Conservation (phyloP, 2,329 filamentous ascomycete species). For the Pseudogymnoascus sp. region DNA sequence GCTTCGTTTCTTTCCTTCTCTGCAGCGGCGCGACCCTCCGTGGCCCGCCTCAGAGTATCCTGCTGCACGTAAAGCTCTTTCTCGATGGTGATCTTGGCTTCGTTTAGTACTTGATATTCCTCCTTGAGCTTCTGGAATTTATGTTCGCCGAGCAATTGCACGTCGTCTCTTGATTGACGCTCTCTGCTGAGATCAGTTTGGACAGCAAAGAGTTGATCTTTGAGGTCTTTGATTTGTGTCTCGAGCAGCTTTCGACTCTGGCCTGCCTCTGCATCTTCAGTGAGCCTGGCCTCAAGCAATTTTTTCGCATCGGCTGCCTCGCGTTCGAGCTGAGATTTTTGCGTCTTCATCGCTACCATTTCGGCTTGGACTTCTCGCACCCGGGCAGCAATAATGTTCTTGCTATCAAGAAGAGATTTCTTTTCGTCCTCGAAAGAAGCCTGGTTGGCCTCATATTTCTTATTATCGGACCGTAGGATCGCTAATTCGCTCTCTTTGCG, state of each 20-base stretch:
- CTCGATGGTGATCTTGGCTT: conserved; percentile 93
- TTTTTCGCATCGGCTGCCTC: conserved; percentile 84
- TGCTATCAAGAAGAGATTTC: conserved; percentile 60
- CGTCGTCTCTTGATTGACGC: conserved; percentile 87
- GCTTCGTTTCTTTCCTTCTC: conserved; percentile 87
- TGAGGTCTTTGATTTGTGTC: conserved; percentile 78
- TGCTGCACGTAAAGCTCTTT: conserved; percentile 96
- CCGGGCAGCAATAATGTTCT: conserved; percentile 66
- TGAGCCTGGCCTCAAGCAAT: conserved; percentile 78
- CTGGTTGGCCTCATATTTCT: conserved; percentile 73
- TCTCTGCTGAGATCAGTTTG: conserved; percentile 87
- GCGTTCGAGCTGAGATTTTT: conserved; percentile 75
- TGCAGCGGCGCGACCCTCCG: conserved; percentile 68
- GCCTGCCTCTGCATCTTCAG: conserved; percentile 77
- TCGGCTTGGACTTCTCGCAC: conserved; percentile 83
- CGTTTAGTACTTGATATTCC: conserved; percentile 79
- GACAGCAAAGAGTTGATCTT: conserved; percentile 72
- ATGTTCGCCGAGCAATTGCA: conserved; percentile 82
- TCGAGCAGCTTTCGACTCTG: conserved; percentile 78
- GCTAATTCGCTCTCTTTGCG: conserved; percentile 90
- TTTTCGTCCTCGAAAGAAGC: conserved; percentile 73
- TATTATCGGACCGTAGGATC: conserved; percentile 75
- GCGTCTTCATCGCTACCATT: conserved; percentile 74
- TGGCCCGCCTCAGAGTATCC: conserved; percentile 77
- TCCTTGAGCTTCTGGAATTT: conserved; percentile 75